Percentiles rank a stretch among this genome's conserved stretches.
Conservation (phyloP, 75 land plant genomes). For the Chamaecyparis obtusa region DNA sequence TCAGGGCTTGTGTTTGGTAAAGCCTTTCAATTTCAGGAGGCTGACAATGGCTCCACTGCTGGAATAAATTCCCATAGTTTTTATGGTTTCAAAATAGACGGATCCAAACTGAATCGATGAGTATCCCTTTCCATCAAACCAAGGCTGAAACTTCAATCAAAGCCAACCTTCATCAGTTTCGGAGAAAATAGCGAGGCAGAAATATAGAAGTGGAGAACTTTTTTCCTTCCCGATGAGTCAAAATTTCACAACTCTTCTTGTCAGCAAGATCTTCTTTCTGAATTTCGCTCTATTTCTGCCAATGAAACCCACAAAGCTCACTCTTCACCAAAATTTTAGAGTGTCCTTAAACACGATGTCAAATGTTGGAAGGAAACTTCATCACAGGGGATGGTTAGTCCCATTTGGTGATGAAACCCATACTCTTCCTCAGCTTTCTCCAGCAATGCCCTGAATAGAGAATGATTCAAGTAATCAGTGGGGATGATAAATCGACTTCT, state of each 20-base stretch:
- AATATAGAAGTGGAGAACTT: no score
- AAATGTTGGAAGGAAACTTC: constrained; percentile 23
- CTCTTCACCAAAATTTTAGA: neutral
- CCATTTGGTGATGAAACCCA: constrained; percentile 38
- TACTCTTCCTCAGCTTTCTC: constrained; percentile 17
- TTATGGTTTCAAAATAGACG: no score
- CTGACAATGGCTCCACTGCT: no score
- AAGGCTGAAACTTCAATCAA: no score
- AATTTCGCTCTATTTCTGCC: neutral
- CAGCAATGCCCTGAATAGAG: constrained; percentile 41
- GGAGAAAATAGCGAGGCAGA: no score
- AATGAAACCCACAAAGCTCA: neutral
- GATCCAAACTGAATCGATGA: no score
- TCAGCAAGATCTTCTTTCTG: no score
- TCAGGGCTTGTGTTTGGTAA: neutral
- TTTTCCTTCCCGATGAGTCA: no score
- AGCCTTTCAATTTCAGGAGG: no score
- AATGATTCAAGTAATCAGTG: constrained; percentile 37
- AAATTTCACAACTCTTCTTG: neutral
- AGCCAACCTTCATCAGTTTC: no score
- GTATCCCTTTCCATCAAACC: no score
- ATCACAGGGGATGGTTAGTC: constrained; percentile 61
- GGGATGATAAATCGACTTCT: constrained; percentile 46
- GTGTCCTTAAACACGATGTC: neutral
- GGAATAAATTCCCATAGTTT: no score